These are phyloP conservation scores for Fusarium hainanense DNA, from an alignment of 2,329 filamentous ascomycete species.

Conservation along the genomic window DNA sequence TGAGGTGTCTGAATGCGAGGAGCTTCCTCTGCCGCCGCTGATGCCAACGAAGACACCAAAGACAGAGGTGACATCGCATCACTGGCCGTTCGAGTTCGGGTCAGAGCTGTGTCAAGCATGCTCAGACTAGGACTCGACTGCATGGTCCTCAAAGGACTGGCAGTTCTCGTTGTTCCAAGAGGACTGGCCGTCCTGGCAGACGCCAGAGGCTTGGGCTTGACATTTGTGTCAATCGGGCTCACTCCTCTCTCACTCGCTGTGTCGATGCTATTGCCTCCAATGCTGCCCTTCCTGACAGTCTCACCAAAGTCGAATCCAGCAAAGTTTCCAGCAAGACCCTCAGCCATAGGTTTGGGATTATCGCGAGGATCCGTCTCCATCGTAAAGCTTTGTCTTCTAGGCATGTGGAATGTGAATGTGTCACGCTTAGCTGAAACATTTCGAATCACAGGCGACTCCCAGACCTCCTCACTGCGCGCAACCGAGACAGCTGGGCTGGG, in stretches of 20 bases:
- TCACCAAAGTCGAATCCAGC: constrained; percentile 54
- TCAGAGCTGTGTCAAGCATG: constrained; percentile 34
- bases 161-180: constrained; percentile 37
- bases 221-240: constrained; percentile 35
- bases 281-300: constrained; percentile 41
- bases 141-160: constrained; percentile 42
- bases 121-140: constrained; percentile 42
- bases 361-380: constrained; percentile 56
- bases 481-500: constrained; percentile 58
- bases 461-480: constrained; percentile 55
- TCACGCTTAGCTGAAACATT: constrained; percentile 63
- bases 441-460: constrained; percentile 57
- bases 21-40: constrained; percentile 20
- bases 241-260: constrained; percentile 28
- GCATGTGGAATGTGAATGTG: constrained; percentile 59
- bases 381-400: constrained; percentile 60
- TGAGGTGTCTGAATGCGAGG: constrained; percentile 31
- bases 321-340: constrained; percentile 54
- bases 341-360: constrained; percentile 41
- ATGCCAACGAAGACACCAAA: constrained; percentile 27
- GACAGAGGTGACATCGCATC: constrained; percentile 42
- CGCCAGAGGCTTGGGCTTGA: constrained; percentile 28
- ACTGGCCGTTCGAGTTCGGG: constrained; percentile 37
- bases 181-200: constrained; percentile 40
- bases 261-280: constrained; percentile 30